These are phyloP conservation scores for Elsinoe necatrix DNA, from an alignment of 2,329 filamentous ascomycete genomes.

Conservation along the genomic window DNA sequence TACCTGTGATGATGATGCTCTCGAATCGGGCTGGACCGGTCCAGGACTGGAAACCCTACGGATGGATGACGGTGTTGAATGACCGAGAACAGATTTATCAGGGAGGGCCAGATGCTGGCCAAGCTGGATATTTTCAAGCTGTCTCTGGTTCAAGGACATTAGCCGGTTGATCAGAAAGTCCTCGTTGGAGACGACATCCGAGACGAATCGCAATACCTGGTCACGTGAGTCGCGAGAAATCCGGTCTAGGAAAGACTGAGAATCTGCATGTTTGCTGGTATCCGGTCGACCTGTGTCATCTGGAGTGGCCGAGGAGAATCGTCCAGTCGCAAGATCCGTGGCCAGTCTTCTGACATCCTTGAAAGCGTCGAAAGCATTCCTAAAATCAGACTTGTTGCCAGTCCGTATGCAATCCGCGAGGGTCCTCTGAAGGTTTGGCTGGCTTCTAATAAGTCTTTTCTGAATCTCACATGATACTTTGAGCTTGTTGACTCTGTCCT, in stretches of 20 bases:
- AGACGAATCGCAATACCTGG: slow-evolving; percentile 69
- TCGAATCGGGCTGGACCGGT: not conserved
- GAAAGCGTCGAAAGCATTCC: slow-evolving; percentile 71
- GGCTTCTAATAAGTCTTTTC: slow-evolving; percentile 64
- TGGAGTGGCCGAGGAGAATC: not conserved
- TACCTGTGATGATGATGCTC: slow-evolving; percentile 7
- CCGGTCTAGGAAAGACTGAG: slow-evolving; percentile 50
- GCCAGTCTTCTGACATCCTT: slow-evolving; percentile 63
- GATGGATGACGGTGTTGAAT: slow-evolving; percentile 43
- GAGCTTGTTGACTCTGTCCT: slow-evolving; percentile 64
- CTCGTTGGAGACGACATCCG: slow-evolving; percentile 73
- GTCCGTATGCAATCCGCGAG: slow-evolving; percentile 69
- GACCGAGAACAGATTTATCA: slow-evolving; percentile 71
- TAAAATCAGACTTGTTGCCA: slow-evolving; percentile 71
- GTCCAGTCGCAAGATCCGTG: slow-evolving; percentile 42
- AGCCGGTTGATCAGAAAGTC: slow-evolving; percentile 81
- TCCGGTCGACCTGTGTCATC: slow-evolving; percentile 57
- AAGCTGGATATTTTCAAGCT: slow-evolving; percentile 68
- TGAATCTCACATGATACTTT: slow-evolving; percentile 67
- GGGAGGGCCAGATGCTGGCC: slow-evolving; percentile 73
- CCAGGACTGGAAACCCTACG: slow-evolving; percentile 31
- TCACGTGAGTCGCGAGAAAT: slow-evolving; percentile 68
- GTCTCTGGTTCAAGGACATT: slow-evolving; percentile 62
- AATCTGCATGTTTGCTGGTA: slow-evolving; percentile 35
- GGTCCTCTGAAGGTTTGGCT: slow-evolving; percentile 65